These are phyloP conservation scores for Dryadomyces sulphureus DNA, from an alignment of 2,329 filamentous ascomycete species.

Conservation along the genomic window DNA sequence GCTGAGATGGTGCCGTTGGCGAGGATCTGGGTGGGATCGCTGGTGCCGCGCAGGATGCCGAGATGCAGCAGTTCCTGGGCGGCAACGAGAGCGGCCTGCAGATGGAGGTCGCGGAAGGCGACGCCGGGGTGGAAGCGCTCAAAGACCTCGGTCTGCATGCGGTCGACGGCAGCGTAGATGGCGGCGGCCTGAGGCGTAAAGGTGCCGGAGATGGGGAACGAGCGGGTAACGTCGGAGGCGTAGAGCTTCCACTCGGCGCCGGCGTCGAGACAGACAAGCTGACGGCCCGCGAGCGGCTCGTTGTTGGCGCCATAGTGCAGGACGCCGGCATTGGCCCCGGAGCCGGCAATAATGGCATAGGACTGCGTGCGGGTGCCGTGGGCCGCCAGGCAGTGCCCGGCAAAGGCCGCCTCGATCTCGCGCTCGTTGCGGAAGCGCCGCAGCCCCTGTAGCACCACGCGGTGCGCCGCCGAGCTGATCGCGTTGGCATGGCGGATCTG, in stretches of 20 bases:
- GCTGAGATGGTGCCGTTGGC: slow-evolving; percentile 38
- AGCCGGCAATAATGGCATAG: slow-evolving; percentile 79
- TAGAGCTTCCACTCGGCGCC: slow-evolving; percentile 78
- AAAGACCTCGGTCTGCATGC: slow-evolving; percentile 71
- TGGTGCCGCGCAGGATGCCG: slow-evolving; percentile 46
- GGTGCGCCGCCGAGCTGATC: slow-evolving; percentile 66
- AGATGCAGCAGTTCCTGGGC: slow-evolving; percentile 55
- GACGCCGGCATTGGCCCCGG: slow-evolving; percentile 67
- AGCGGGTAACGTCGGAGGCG: slow-evolving; percentile 79
- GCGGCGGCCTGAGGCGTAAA: slow-evolving; percentile 55
- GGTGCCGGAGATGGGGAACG: slow-evolving; percentile 58
- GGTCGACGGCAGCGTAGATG: slow-evolving; percentile 63
- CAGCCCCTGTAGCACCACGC: slow-evolving; percentile 52
- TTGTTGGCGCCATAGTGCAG: slow-evolving; percentile 81
- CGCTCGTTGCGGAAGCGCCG: slow-evolving; percentile 57
- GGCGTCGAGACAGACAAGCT: slow-evolving; percentile 73
- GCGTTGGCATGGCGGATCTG: slow-evolving; percentile 69
- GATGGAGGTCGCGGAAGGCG: slow-evolving; percentile 56
- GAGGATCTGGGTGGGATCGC: slow-evolving; percentile 37
- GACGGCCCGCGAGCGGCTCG: slow-evolving; percentile 49
- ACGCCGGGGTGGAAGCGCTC: slow-evolving; percentile 52
- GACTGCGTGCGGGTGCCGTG: slow-evolving; percentile 60
- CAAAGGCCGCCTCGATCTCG: slow-evolving; percentile 68
- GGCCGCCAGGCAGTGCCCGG: slow-evolving; percentile 53
- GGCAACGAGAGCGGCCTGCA: slow-evolving; percentile 57